Base-by-base conservation (phyloP, 2,329 filamentous ascomycete species). In the Claviceps citrina region DNA sequence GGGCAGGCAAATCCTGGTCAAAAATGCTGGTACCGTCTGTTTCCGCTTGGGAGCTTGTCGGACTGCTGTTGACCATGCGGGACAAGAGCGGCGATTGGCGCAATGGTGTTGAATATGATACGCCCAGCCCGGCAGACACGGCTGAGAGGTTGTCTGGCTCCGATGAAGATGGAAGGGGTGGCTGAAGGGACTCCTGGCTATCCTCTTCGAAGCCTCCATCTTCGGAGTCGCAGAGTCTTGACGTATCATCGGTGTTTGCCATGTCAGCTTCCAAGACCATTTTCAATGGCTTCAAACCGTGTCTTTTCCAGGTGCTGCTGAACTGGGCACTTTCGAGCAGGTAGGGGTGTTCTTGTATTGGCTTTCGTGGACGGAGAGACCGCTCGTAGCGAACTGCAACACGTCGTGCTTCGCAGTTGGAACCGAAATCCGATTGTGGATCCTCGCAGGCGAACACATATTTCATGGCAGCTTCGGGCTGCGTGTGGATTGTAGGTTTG, bases 331-430 rank as follows among this genome's bases (percentile, higher is more conserved):
- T 69, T 45, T 77, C 73, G 4, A 76, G 56, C 5, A 69, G 55
- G 45, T 76, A 77, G 3, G 73, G 73, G 33, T 75, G 71, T 48
- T 76, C 62, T 49, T 77, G 73, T 6, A 76, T 76, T 1, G 71
- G 71, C 44, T 76, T 77, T 16, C 73, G 65, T 1, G 71, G 70
- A 6, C 73, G 64, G n/a, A 77, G 56, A 4, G 67, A 72, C 26
- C 71, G 64, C 44, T 65, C 62, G 34, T 62, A 55, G 10, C 56
- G 58, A 22, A 60, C 49, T 5, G 54, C 49, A 10, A 48, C 44
- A 40, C 54, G 54, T 25, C 43, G 45, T 15, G 48, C 49, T 30
- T 48, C 47, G 35, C 44, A 42, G 10, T 42, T 39, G 7, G 42
- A 24, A 26, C 35, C 34, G 19, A 12, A 7, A 8, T 9, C 33